Conservation (phyloP, 2,329 filamentous ascomycete genomes). For the Colletotrichum sublineola region DNA sequence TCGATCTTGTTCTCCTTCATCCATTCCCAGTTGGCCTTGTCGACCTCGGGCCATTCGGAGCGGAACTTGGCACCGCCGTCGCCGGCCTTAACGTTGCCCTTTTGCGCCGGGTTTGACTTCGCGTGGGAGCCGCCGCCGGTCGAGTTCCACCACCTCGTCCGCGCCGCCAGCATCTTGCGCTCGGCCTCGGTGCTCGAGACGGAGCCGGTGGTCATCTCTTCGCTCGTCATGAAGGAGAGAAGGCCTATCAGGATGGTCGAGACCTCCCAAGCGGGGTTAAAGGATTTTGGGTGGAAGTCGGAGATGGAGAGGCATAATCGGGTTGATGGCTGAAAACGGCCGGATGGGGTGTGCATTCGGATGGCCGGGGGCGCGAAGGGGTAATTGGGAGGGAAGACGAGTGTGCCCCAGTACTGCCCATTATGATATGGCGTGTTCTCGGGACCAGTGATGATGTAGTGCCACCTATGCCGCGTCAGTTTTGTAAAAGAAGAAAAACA, state of each 20-base stretch:
- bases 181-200: slow-evolving; percentile 83
- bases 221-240: slow-evolving; percentile 96
- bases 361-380: slow-evolving; percentile 97
- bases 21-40: slow-evolving; percentile 92
- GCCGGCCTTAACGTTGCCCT: slow-evolving; percentile 89
- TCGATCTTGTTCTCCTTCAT: slow-evolving; percentile 89
- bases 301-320: slow-evolving; percentile 95
- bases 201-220: slow-evolving; percentile 97
- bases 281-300: slow-evolving; percentile 97
- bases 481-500: too few relatives aligned
- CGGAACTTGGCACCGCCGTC: slow-evolving; percentile 94
- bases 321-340: slow-evolving; percentile 93
- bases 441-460: slow-evolving; percentile 95
- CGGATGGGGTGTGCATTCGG: slow-evolving; percentile 97
- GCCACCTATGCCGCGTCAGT: slow-evolving; percentile 73
- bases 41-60: slow-evolving; percentile 89
- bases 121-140: slow-evolving; percentile 85
- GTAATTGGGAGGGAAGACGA: slow-evolving; percentile 96
- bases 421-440: slow-evolving; percentile 93
- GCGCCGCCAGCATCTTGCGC: slow-evolving; percentile 80
- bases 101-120: slow-evolving; percentile 66
- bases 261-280: slow-evolving; percentile 99
- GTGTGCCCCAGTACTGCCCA: slow-evolving; percentile 98
- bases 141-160: slow-evolving; percentile 95
- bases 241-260: slow-evolving; percentile 95